These are phyloP conservation scores for Flaveria ramosissima DNA, from an alignment of 129 eudicot genomes.

Conservation along the genomic window DNA sequence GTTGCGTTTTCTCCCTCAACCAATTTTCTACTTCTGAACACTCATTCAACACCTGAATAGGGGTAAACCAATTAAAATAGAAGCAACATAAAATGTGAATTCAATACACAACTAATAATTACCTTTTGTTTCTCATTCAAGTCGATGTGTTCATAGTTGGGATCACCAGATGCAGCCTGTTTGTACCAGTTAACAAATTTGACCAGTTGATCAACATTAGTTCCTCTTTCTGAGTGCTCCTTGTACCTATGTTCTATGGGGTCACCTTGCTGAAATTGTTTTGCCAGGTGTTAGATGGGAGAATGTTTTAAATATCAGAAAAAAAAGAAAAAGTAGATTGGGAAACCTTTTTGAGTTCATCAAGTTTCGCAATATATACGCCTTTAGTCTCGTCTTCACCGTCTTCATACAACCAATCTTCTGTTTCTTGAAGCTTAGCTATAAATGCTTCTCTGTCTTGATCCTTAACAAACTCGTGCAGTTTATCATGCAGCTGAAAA, in stretches of 20 bases:
- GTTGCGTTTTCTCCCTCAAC: constrained; percentile 78
- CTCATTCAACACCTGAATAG: constrained; percentile 66
- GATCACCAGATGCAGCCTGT: constrained; percentile 67
- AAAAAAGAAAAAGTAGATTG: too few species aligned
- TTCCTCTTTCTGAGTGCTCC: constrained; percentile 69
- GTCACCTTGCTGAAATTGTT: constrained; percentile 16
- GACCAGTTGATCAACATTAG: constrained; percentile 50
- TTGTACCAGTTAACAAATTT: constrained; percentile 57
- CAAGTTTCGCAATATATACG: background rate
- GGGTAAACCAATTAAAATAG: background rate
- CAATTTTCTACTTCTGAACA: constrained; percentile 88
- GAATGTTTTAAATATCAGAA: background rate
- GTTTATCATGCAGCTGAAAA: constrained; percentile 5
- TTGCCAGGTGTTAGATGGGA: background rate
- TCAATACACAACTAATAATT: background rate
- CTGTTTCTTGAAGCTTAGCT: constrained; percentile 20
- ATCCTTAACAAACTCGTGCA: constrained; percentile 14
- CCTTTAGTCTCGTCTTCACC: constrained; percentile 23
- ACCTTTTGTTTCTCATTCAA: constrained; percentile 55
- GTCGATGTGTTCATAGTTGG: constrained; percentile 16
- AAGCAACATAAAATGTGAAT: background rate
- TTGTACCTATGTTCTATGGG: constrained; percentile 84
- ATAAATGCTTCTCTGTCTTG: background rate
- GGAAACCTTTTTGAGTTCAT: constrained; percentile 10
- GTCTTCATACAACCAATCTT: constrained; percentile 15